phyloP scores from a whole-genome alignment of 257 asterid species.

The Datura wrightii region DNA sequence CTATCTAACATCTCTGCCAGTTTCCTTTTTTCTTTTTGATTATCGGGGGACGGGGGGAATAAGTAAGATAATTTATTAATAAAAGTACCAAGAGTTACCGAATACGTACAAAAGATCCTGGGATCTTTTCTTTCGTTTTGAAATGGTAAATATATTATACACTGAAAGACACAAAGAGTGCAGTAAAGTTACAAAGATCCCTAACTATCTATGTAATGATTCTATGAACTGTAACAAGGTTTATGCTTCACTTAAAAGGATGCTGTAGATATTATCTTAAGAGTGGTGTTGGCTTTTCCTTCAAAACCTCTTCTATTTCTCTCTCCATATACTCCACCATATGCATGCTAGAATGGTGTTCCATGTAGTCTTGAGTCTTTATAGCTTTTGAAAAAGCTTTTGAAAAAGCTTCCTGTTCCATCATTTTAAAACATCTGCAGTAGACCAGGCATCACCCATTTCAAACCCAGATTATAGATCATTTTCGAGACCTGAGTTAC shows the following conservation, averaged over 20 bases:
- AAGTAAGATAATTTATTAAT: not conserved
- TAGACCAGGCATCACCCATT: not conserved
- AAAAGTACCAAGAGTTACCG: constrained; percentile 56
- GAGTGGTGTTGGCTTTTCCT: not conserved
- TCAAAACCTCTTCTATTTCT: not conserved
- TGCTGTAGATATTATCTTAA: not conserved
- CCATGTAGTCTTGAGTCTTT: not conserved
- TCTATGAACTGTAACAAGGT: not conserved
- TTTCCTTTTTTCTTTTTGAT: not conserved
- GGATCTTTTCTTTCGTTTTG: not conserved
- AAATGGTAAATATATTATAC: not conserved
- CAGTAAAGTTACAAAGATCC: constrained; percentile 1
- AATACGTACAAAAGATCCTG: constrained; percentile 79
- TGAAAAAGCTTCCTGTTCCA: not conserved
- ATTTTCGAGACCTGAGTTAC: not conserved
- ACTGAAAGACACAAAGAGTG: not conserved
- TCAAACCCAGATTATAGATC: not conserved
- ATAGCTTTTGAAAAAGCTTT: not conserved
- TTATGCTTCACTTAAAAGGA: not conserved
- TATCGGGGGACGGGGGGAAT: not conserved
- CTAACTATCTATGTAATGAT: not conserved
- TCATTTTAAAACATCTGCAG: not conserved
- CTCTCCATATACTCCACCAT: not conserved
- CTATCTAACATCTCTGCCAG: constrained; percentile 47
- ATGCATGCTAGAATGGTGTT: not conserved